These are phyloP conservation scores for Henckelia pumila DNA, from an alignment of 257 asterid genomes.

Conservation along the genomic window DNA sequence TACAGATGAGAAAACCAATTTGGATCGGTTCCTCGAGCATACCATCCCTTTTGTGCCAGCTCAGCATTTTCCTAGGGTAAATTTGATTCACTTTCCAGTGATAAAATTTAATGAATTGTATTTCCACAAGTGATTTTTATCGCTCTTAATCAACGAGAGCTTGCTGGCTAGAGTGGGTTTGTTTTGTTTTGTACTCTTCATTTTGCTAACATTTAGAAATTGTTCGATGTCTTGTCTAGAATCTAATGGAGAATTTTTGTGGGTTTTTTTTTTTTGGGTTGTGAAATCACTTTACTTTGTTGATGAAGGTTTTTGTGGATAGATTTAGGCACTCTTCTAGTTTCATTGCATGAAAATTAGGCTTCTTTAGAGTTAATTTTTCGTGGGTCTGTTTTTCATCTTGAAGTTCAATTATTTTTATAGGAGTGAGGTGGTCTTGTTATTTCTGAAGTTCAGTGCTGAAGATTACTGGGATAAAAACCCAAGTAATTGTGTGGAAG, in stretches of 20 bases:
- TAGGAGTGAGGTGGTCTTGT: background rate
- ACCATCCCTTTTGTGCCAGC: conserved; percentile 79
- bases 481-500: background rate
- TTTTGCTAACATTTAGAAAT: background rate
- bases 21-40: conserved; percentile 83
- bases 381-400: background rate
- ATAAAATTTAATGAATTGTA: too few species aligned
- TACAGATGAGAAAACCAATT: conserved; percentile 35
- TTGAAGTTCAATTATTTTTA: background rate
- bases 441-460: background rate
- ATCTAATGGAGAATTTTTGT: background rate
- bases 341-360: background rate
- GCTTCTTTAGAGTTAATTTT: background rate
- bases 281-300: background rate
- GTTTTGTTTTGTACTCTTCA: background rate
- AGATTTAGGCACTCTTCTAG: background rate
- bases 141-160: background rate
- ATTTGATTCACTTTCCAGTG: background rate
- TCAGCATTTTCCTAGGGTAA: conserved; percentile 73
- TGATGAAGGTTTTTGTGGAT: background rate
- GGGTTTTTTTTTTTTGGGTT: background rate
- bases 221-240: background rate
- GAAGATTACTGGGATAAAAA: background rate
- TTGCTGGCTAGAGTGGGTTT: background rate
- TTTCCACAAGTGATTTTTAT: background rate